Base-by-base conservation (phyloP, 176 grass and related monocot genomes). In the Musa itinerans region DNA sequence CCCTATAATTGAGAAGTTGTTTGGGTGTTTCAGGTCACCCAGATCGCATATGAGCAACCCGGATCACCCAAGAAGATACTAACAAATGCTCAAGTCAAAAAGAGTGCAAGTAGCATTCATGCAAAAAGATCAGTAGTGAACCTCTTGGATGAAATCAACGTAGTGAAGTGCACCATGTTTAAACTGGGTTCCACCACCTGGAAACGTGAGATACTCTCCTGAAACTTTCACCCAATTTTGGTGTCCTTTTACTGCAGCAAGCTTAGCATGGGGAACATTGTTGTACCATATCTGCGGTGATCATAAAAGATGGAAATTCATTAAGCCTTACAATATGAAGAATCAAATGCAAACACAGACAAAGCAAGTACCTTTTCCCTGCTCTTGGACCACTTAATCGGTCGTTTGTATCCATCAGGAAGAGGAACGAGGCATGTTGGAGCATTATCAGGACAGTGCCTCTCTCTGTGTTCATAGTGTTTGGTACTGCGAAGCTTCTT, bases 211-310 rank as follows among this genome's bases (percentile, higher is more conserved):
- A 54, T 88, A 80, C 43, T 92, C 92, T 52, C 92, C 89, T 22
- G 89, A 86, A 57, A 92, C 79, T 59, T 92, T 92, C 15, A 92
- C 63, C 92, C 92, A 92, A 68, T 96, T 96, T 65, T 96, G 92
- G 62, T 92, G 89, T 15, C 92, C 89, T 84, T 96, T 96, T 79
- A 87, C 86, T 62, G 78, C 50, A 58, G 83, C 92, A 69, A 96
- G 81, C 77, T 90, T 89, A 10, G 87, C 88, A 56, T 90, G 92
- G 25, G 92, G 92, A 19, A 96, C 85, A 83, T 96, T 96, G 58
- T 20, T 81, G 61, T 90, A 92, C 89, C 92, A 92, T 96, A 96
- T 83, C 89, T 90, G 78, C 7, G 49, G 25, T 34, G 54, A 27
- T 6, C 52, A 72, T 21, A 48, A 63, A 74, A 70, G 50, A 78